phyloP scores from a whole-genome alignment of 371 early-diverging fungal genomes.

The Nematocida minor region DNA sequence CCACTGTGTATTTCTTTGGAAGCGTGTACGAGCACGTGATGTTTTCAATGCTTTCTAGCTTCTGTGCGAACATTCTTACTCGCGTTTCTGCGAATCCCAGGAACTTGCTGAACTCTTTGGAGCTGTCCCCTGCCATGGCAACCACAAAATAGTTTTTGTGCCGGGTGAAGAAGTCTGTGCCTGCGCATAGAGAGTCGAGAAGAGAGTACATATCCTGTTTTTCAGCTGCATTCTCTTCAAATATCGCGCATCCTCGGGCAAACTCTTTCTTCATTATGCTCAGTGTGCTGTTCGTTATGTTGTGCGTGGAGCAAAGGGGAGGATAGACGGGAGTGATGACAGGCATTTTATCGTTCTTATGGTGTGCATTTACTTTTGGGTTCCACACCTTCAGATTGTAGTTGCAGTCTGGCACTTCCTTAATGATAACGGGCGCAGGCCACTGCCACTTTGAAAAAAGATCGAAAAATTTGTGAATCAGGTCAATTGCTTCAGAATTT shows the following conservation, averaged over 20 bases:
- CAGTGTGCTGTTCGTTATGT: constrained; percentile 82
- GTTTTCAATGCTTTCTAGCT: constrained; percentile 75
- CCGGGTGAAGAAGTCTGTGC: constrained; percentile 76
- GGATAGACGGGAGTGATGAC: constrained; percentile 99
- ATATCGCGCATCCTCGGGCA: constrained; percentile 45
- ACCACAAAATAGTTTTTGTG: constrained; percentile 86
- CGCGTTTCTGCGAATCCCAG: constrained; percentile 84
- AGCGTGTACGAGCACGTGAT: constrained; percentile 78
- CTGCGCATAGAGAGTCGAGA: constrained; percentile 70
- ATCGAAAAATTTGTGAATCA: constrained; percentile 81
- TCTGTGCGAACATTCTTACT: constrained; percentile 77
- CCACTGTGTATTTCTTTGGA: constrained; percentile 67
- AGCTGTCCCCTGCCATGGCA: constrained; percentile 64
- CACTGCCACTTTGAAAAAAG: constrained; percentile 85
- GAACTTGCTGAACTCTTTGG: constrained; percentile 64
- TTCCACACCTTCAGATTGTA: constrained; percentile 91
- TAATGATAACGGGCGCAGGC: constrained; percentile 90
- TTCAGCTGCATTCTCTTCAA: constrained; percentile 66
- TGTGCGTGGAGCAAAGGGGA: constrained; percentile 97
- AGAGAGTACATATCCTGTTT: background rate
- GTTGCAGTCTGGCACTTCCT: constrained; percentile 79
- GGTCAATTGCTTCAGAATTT: constrained; percentile 75
- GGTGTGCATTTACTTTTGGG: constrained; percentile 78
- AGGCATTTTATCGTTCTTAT: constrained; percentile 88
- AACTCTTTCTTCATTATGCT: constrained; percentile 78